Evolutionary conservation across 176 grass and related monocot species (phyloP).

Genomic region (Dendrocalamus sinicus): DNA sequence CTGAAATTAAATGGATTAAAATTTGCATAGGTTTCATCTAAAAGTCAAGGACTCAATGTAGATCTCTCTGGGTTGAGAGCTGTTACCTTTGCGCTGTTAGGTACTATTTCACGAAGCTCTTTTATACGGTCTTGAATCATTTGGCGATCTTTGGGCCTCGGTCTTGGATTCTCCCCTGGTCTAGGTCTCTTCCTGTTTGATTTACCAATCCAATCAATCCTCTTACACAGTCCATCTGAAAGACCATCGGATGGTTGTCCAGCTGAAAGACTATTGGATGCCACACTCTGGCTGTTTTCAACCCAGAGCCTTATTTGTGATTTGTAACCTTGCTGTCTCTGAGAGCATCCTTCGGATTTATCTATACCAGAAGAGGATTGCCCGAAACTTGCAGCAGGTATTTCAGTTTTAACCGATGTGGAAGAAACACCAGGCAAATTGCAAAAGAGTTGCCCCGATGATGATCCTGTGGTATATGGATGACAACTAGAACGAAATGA

Average conservation of each 20-base stretch:
- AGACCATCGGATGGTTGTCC: constrained; percentile 32
- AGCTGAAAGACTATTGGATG: constrained; percentile 38
- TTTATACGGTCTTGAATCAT: constrained; percentile 78
- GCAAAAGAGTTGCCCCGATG: constrained; percentile 16
- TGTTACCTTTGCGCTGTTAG: constrained; percentile 66
- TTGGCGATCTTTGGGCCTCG: constrained; percentile 73
- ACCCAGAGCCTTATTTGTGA: constrained; percentile 61
- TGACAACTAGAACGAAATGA: constrained; percentile 14
- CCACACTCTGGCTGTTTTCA: constrained; percentile 41
- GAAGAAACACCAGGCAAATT: constrained; percentile 23
- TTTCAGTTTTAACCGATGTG: constrained; percentile 27
- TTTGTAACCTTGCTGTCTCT: constrained; percentile 42
- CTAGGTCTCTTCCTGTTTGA: constrained; percentile 59
- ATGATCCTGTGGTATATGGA: constrained; percentile 3
- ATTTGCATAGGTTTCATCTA: neutral
- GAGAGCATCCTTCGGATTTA: constrained; percentile 21
- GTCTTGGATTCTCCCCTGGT: constrained; percentile 56
- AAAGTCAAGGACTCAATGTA: neutral
- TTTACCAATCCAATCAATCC: constrained; percentile 52
- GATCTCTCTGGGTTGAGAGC: neutral
- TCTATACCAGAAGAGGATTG: constrained; percentile 31
- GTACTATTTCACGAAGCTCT: constrained; percentile 75
- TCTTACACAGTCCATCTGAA: constrained; percentile 50
- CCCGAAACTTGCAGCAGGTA: constrained; percentile 24
- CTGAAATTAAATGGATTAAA: neutral